phyloP scores from a whole-genome alignment of 495 filamentous ascomycete genomes.

The Jackrogersella minutella region DNA sequence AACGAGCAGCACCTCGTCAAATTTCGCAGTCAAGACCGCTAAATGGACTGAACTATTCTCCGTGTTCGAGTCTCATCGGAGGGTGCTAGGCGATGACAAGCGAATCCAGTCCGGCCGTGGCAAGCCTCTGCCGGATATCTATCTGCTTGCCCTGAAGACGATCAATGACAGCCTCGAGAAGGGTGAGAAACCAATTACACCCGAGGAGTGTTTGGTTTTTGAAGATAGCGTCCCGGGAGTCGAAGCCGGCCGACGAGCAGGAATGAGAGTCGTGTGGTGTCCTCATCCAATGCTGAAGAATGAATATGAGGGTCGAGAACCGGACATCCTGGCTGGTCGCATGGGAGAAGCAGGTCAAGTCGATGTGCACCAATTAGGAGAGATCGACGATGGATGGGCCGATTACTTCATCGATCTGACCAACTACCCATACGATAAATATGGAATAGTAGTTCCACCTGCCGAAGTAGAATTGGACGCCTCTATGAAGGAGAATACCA shows the following conservation, averaged over 20 bases:
- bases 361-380: slow-evolving; percentile 61
- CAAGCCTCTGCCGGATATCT: slow-evolving; percentile 96
- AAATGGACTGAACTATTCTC: slow-evolving; percentile 78
- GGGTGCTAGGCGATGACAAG: slow-evolving; percentile 85
- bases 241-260: slow-evolving; percentile 87
- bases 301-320: slow-evolving; percentile 78
- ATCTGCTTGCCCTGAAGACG: slow-evolving; percentile 81
- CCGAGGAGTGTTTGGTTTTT: slow-evolving; percentile 94
- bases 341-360: slow-evolving; percentile 69
- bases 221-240: slow-evolving; percentile 94
- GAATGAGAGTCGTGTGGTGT: slow-evolving; percentile 94
- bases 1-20: slow-evolving; percentile 73
- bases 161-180: slow-evolving; percentile 76
- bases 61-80: slow-evolving; percentile 70
- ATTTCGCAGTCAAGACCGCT: slow-evolving; percentile 80
- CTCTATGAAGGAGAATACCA: slow-evolving; percentile 44
- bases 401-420: slow-evolving; percentile 68
- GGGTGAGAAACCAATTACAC: slow-evolving; percentile 72
- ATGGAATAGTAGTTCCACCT: slow-evolving; percentile 65
- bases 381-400: slow-evolving; percentile 78
- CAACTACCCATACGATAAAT: slow-evolving; percentile 75
- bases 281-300: slow-evolving; percentile 82
- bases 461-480: slow-evolving; percentile 48
- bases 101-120: slow-evolving; percentile 81
- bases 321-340: slow-evolving; percentile 82